Percentiles rank a stretch among this genome's conserved stretches.
phyloP scores from a whole-genome alignment of 139 green algal species.

The Nannochloris sp. region DNA sequence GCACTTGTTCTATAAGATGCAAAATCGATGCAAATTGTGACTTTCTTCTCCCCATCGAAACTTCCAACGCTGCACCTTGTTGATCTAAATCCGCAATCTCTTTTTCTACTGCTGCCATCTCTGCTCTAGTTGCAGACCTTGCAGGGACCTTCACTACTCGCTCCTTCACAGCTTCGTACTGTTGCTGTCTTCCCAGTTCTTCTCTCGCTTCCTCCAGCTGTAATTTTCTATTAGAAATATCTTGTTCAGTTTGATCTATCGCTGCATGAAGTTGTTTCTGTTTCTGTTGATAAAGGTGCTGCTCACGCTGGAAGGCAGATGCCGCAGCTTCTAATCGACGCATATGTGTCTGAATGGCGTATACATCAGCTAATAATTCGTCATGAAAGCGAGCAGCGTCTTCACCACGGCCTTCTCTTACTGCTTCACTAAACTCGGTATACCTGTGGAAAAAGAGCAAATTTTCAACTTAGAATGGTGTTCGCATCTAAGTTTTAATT shows the following conservation, averaged over 20 bases:
- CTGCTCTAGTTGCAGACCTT: conserved; percentile 8
- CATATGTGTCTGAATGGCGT: conserved; percentile 19
- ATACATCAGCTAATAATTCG: conserved; percentile 22
- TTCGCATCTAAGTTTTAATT: too few relatives aligned
- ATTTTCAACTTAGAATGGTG: too few relatives aligned
- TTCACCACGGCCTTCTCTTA: background rate
- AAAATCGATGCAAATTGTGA: conserved; percentile 17
- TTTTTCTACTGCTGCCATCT: conserved; percentile 13
- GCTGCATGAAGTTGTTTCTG: conserved; percentile 20
- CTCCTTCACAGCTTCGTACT: conserved; percentile 20
- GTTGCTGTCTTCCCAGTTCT: conserved; percentile 17
- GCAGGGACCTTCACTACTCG: conserved; percentile 17
- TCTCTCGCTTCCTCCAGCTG: conserved; percentile 18
- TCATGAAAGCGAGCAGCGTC: background rate
- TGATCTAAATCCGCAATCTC: conserved; percentile 27
- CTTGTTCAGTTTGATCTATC: conserved; percentile 13
- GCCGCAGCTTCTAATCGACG: conserved; percentile 6
- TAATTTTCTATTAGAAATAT: conserved; percentile 20
- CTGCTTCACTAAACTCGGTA: conserved; percentile 7
- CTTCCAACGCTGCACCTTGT: conserved; percentile 5
- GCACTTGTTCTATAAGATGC: background rate
- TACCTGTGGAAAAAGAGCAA: too few relatives aligned
- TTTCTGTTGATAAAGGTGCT: conserved; percentile 9
- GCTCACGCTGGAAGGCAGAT: conserved; percentile 9
- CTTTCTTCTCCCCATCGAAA: conserved; percentile 5